Base-by-base conservation (phyloP, 495 filamentous ascomycete genomes). In the Cudoniella acicularis region DNA sequence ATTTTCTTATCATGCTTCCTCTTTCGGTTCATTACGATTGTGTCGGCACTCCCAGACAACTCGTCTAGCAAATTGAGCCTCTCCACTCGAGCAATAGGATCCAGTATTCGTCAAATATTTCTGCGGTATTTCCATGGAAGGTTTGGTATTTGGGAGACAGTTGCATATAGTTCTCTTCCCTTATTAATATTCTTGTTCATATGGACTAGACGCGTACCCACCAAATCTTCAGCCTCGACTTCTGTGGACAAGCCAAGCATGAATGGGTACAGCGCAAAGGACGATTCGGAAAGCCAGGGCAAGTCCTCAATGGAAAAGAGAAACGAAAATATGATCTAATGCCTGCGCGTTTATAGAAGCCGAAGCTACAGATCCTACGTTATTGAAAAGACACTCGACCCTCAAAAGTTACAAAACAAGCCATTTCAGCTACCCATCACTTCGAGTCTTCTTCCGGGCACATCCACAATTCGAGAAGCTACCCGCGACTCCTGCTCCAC, bases 401-500 rank as follows among this genome's bases (percentile, higher is more conserved):
- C 82, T 88, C 59, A 75, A 83, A 59, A 80, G 87, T 2, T 94
- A 90, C 71, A 86, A 78, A 24, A 90, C 88, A 13, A 83, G 79
- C 42, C 69, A 77, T 17, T 84, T 85, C 55, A 87, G 82, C 17
- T 98, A 96, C 69, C 83, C 84, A 6, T 80, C 78, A 40, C 82
- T 98, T 61, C 86, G 93, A 49, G 86, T 92, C 30, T 96, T 97
- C 69, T 90, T 87, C 72, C 79, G 86, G 43, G 83, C 82, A 22
- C 93, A 96, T 72, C 85, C 87, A 9, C 88, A 96, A 67, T 82
- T 84, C 27, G 81, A 86, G 59, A 87, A 90, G 65, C 81, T 97
- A 2, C 91, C 90, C 0, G 79, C 73, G 49, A 79, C 82, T 47
- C 87, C 90, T 0, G 77, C 79, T 3, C 85, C 90, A 1, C 71